phyloP scores from a whole-genome alignment of 2,329 filamentous ascomycete genomes.

The Bretziella fagacearum region DNA sequence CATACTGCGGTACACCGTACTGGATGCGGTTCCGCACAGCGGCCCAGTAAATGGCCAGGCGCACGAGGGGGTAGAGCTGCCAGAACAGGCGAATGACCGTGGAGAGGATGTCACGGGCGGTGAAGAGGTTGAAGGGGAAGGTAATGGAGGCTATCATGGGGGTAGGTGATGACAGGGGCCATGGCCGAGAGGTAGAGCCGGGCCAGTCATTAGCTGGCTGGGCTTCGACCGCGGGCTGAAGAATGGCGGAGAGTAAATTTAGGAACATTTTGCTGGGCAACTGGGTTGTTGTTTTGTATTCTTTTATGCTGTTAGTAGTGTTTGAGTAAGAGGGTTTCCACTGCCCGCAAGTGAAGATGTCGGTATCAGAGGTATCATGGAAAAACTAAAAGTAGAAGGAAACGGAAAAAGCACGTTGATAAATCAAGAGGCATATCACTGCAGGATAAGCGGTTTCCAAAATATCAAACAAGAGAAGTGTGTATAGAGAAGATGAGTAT shows the following conservation, averaged over 20 bases:
- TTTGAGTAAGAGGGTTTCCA: no score
- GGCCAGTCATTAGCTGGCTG: neutral
- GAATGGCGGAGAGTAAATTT: neutral
- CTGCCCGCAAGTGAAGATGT: no score
- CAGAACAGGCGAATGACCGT: neutral
- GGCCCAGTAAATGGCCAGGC: neutral
- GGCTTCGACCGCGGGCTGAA: neutral
- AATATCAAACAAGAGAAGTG: no score
- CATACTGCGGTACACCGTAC: conserved; percentile 8
- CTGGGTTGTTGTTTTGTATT: no score
- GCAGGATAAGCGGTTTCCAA: no score
- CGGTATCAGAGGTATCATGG: no score
- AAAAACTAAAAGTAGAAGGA: no score
- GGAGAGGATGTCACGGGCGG: neutral
- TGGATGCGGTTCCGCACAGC: neutral
- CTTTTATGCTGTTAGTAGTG: no score
- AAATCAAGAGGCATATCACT: no score
- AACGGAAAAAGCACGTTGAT: no score
- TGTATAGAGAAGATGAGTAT: no score
- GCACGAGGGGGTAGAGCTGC: conserved; percentile 7
- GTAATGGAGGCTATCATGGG: neutral
- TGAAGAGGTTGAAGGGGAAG: neutral
- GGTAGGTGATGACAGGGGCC: neutral
- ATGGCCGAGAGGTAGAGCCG: neutral
- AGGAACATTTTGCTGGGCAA: neutral